Evolutionary conservation across 2,329 filamentous ascomycete genomes (phyloP).

Genomic region (Metarhizium album): DNA sequence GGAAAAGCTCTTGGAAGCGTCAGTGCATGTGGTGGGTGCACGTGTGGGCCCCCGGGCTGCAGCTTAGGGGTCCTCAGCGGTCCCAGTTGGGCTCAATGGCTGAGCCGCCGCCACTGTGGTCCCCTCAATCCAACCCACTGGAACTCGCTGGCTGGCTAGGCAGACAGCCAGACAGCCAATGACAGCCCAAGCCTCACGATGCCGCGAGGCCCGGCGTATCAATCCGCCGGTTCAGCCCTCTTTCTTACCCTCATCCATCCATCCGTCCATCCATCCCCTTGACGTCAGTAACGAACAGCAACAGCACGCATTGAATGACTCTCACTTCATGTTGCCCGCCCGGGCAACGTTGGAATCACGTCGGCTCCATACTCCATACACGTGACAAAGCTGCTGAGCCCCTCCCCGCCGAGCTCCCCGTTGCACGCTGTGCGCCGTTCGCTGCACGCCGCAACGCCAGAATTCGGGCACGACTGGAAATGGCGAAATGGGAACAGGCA

Average conservation of each 20-base stretch:
- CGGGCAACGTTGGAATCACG: not conserved
- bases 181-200: not conserved
- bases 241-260: not conserved
- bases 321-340: too few relatives aligned
- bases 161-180: not conserved
- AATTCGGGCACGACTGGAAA: not conserved
- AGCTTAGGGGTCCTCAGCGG: not conserved
- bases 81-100: not conserved
- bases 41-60: not conserved
- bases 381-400: too few relatives aligned
- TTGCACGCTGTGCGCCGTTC: not conserved
- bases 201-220: not conserved
- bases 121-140: not conserved
- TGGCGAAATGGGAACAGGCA: not conserved
- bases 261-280: not conserved
- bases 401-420: not conserved
- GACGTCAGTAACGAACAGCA: too few relatives aligned
- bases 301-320: not conserved
- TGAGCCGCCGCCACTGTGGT: not conserved
- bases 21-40: too few relatives aligned
- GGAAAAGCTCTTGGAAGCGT: too few relatives aligned
- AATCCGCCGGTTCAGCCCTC: not conserved
- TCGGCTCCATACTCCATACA: too few relatives aligned
- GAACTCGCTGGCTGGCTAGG: not conserved
- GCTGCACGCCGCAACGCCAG: not conserved